Conservation (phyloP, 495 filamentous ascomycete species). For the Hyaloscypha hepaticicola region DNA sequence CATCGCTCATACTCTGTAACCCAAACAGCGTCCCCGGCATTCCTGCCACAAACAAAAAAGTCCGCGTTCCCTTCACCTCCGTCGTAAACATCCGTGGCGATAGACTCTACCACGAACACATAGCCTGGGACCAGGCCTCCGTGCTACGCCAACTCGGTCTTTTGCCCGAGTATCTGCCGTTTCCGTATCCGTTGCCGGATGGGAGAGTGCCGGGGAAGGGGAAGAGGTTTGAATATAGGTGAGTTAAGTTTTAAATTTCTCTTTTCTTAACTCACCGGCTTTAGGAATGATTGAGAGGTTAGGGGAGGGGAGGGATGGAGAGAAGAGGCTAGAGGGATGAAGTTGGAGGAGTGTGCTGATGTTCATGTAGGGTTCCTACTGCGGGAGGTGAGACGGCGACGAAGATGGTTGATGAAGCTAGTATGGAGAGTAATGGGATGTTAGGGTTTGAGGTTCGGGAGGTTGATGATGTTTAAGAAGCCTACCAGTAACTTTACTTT, state of each 20-base stretch:
- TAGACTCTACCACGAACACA: constrained; percentile 76
- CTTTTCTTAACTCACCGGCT: no score
- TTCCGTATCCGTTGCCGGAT: constrained; percentile 51
- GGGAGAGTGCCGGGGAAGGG: constrained; percentile 39
- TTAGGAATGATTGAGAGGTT: no score
- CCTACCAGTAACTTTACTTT: no score
- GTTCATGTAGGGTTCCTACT: constrained; percentile 71
- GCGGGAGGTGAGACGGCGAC: constrained; percentile 64
- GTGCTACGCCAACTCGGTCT: constrained; percentile 76
- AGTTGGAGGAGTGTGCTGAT: no score
- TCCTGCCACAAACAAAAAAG: constrained; percentile 33
- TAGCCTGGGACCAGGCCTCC: constrained; percentile 86
- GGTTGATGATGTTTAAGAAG: constrained; percentile 24
- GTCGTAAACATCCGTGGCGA: constrained; percentile 75
- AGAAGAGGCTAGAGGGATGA: no score
- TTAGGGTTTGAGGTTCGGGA: constrained; percentile 41
- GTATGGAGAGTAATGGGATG: constrained; percentile 62
- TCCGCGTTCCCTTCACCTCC: constrained; percentile 71
- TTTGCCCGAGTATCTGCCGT: constrained; percentile 58
- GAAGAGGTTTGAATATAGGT: constrained; percentile 55
- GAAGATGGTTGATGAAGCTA: constrained; percentile 64
- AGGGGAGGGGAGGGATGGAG: no score
- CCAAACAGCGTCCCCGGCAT: not conserved
- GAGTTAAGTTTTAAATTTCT: no score
- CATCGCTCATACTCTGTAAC: not conserved